Evolutionary conservation across 768 basidiomycete genomes (phyloP).

Genomic region (Hygrocybe coccinea): DNA sequence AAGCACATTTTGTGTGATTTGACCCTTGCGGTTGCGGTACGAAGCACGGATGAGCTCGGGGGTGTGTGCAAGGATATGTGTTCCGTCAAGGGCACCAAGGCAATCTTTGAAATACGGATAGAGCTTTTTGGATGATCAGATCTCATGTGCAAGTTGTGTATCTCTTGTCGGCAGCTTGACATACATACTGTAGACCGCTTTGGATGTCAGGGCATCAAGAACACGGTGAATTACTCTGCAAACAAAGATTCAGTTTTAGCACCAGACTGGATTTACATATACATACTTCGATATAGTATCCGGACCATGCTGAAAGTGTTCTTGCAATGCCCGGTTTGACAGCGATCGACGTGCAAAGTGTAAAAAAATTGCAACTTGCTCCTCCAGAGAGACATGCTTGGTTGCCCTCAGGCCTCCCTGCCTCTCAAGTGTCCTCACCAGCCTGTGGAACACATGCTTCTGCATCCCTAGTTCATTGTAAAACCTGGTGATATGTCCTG

Average conservation of each 20-base stretch:
- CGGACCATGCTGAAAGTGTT: background rate
- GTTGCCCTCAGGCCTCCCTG: background rate
- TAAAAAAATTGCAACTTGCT: slow-evolving; percentile 8
- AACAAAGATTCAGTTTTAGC: background rate
- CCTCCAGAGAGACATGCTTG: slow-evolving; percentile 8
- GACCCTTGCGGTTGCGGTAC: slow-evolving; percentile 18
- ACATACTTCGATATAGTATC: slow-evolving; percentile 1
- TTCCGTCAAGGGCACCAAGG: slow-evolving; percentile 33
- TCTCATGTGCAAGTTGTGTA: slow-evolving; percentile 19
- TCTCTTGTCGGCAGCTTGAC: slow-evolving; percentile 13
- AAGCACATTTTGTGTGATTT: slow-evolving; percentile 25
- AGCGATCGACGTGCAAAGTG: background rate
- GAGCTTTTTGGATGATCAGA: slow-evolving; percentile 28
- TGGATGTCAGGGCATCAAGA: background rate
- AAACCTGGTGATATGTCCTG: slow-evolving; percentile 12
- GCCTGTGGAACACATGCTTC: slow-evolving; percentile 11
- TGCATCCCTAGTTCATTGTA: slow-evolving; percentile 13
- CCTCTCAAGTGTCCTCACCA: background rate
- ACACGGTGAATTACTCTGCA: background rate
- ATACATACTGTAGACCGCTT: slow-evolving; percentile 21
- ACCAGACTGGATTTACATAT: background rate
- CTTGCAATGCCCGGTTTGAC: background rate
- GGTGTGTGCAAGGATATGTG: slow-evolving; percentile 23
- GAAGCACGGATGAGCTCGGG: slow-evolving; percentile 11
- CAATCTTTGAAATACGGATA: slow-evolving; percentile 31